Evolutionary conservation across 2,329 filamentous ascomycete genomes (phyloP), one percentile per base, ranked within the genome.

Genomic region (Trichoderma sp.): DNA sequence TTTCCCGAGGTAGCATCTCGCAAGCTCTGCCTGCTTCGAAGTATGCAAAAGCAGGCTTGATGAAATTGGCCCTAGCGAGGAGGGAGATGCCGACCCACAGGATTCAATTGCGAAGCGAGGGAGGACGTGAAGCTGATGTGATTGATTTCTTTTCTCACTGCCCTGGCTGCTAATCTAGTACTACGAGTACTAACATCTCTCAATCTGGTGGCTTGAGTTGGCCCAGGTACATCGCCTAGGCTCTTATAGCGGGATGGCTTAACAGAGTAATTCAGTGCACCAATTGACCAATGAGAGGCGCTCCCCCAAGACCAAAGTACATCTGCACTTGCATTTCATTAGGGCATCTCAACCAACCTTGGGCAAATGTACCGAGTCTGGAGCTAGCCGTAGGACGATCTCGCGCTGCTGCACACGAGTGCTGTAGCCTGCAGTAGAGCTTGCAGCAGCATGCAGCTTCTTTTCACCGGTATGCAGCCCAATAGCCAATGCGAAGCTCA

Each of bases 221-320:
- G 24, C 18, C 33, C 67, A 45, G 56, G 53, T 41, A 59, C 24
- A 41, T 6, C 27, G 59, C 29, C 68, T 63, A 64, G 33, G 59
- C 14, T 16, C 60, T n/a, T 6, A 24, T 63, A 31, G 31, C 60
- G 31, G 18, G 18, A 59, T 56, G 41, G 71, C 71, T 56, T 9
- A 74, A 74, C 3, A 35, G 50, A 74, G 71, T 68, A 74, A 68
- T 74, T 68, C 45, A 35, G 18, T 3, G 64, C 21, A 1, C 29
- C 63, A 63, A 68, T 68, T 68, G 71, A 29, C 71, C 71, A 68
- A 74, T 74, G 18, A 35, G 71, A 67, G 56, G 7, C 31, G 29
- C 45, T 59, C 16, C n/a, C 24, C 50, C 50, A 18, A 59, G 31
- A 45, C 38, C 56, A 31, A 69, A 59, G 45, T 33, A 68, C 65